phyloP scores from a whole-genome alignment of 1,284 basidiomycete genomes.

The Hemileia vastatrix region DNA sequence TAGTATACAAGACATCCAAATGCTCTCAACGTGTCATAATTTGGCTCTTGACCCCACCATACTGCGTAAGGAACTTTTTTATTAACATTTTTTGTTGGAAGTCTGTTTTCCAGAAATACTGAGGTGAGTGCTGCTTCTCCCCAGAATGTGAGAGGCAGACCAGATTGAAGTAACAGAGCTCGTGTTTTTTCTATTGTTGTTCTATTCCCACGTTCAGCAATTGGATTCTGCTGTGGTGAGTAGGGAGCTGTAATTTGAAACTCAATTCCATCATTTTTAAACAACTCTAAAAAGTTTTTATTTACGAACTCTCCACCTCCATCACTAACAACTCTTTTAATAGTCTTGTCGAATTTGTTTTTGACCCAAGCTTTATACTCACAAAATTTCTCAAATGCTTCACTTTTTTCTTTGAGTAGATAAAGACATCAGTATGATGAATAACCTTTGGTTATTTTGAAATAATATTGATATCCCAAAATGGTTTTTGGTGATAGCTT shows the following conservation, averaged over 20 bases:
- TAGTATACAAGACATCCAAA: slow-evolving; percentile 2
- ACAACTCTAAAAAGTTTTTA: background rate
- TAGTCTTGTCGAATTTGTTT: no score
- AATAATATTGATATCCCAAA: no score
- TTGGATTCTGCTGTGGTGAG: background rate
- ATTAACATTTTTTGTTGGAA: background rate
- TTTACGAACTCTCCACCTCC: background rate
- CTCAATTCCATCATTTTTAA: background rate
- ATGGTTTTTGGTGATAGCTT: no score
- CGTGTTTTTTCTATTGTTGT: background rate
- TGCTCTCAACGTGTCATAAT: no score
- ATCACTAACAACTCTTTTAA: background rate
- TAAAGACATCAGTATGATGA: no score
- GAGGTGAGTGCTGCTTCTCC: background rate
- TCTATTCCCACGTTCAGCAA: background rate
- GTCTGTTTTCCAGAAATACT: background rate
- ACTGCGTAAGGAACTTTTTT: background rate
- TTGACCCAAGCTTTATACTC: no score
- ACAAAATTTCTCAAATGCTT: no score
- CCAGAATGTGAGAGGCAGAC: background rate
- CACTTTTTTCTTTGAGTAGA: no score
- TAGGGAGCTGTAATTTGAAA: background rate
- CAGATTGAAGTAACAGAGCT: background rate
- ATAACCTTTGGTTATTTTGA: no score
- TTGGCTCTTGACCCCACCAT: no score